These are phyloP conservation scores for Bigelowiella natans DNA, from an alignment of 78 protist species.

Conservation along the genomic window DNA sequence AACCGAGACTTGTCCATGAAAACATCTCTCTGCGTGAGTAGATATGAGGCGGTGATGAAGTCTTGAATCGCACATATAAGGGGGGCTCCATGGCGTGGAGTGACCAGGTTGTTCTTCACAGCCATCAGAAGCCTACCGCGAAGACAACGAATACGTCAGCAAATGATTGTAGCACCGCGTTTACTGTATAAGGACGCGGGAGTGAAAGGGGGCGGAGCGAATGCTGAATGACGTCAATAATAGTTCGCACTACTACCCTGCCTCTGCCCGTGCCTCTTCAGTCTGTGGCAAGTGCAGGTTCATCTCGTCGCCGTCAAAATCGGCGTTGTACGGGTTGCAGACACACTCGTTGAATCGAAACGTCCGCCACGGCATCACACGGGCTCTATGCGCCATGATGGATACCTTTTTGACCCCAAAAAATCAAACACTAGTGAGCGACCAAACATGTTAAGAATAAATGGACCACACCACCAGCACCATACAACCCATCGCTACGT, in stretches of 20 bases:
- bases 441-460: too few species aligned
- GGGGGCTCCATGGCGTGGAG: constrained; percentile 94
- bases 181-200: background rate
- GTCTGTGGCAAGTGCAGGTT: constrained; percentile 74
- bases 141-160: too few species aligned
- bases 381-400: constrained; percentile 84
- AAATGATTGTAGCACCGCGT: too few species aligned
- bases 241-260: too few species aligned
- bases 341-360: constrained; percentile 15
- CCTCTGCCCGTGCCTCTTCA: constrained; percentile 2
- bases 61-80: constrained; percentile 95
- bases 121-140: constrained; percentile 68
- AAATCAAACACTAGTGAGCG: too few species aligned
- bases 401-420: constrained; percentile 74
- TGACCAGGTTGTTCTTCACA: constrained; percentile 65
- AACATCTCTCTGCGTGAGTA: background rate
- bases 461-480: too few species aligned
- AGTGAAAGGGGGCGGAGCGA: too few species aligned
- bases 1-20: background rate
- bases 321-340: constrained; percentile 90
- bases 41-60: constrained; percentile 37
- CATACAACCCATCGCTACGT: too few species aligned
- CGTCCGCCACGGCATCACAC: constrained; percentile 2
- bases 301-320: constrained; percentile 97
- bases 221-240: too few species aligned